Conservation (phyloP, 1,139 yeast genomes). For the Taphrina wiesneri region DNA sequence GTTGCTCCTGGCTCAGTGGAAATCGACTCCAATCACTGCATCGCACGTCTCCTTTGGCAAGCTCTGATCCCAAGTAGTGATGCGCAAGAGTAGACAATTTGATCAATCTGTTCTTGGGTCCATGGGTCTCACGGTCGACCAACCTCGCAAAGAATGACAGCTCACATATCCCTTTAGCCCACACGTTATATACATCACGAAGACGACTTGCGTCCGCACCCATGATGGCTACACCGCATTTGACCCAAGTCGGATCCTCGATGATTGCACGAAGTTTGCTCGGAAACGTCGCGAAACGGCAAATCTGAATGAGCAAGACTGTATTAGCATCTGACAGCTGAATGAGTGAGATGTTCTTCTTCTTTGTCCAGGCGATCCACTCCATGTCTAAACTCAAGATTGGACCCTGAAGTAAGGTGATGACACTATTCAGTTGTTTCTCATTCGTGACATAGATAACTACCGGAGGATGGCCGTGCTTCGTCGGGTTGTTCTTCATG, state of each 20-base stretch:
- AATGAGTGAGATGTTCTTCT: conserved; percentile 26
- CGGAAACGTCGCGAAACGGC: conserved; percentile 19
- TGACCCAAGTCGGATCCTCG: conserved; percentile 15
- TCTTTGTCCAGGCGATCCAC: conserved; percentile 2
- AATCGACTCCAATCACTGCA: conserved; percentile 14
- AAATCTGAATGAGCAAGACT: conserved; percentile 24
- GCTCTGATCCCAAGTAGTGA: conserved; percentile 17
- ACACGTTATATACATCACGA: conserved; percentile 27
- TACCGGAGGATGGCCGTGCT: conserved; percentile 10
- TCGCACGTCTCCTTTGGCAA: conserved; percentile 22
- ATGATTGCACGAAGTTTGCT: conserved; percentile 5
- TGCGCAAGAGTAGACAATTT: conserved; percentile 6
- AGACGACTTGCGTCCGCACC: conserved; percentile 26
- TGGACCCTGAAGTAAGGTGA: conserved; percentile 15
- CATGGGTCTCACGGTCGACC: conserved; percentile 20
- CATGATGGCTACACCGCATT: conserved; percentile 30
- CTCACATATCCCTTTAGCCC: conserved; percentile 27
- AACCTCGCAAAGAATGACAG: conserved; percentile 25
- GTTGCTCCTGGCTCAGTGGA: conserved; percentile 19
- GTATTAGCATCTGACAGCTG: conserved; percentile 21
- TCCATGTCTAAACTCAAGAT: conserved; percentile 30
- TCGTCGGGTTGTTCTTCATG: conserved; percentile 14
- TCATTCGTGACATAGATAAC: conserved; percentile 26
- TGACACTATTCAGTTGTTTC: conserved; percentile 24
- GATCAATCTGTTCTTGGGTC: conserved; percentile 16